Evolutionary conservation across 257 asterid species (phyloP).

Genomic region (Jaltomata sinuosa): DNA sequence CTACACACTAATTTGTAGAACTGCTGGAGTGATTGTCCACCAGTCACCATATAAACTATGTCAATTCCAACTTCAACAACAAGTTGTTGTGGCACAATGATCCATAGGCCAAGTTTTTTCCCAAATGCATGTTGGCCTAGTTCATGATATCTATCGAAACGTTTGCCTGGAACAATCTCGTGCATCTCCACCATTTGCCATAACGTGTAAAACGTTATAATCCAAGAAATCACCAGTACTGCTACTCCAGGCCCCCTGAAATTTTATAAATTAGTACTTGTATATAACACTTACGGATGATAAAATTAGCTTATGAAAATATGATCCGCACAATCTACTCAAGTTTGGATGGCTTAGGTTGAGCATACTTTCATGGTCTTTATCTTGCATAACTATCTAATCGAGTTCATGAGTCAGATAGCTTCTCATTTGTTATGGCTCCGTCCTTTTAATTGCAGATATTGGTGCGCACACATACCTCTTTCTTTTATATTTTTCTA

Average conservation of each 20-base stretch:
- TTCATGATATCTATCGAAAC: neutral
- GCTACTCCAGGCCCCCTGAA: neutral
- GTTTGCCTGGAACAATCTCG: neutral
- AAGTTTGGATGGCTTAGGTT: neutral
- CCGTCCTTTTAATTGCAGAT: too few relatives aligned
- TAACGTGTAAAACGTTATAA: neutral
- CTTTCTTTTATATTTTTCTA: too few relatives aligned
- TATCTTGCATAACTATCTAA: too few relatives aligned
- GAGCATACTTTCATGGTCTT: too few relatives aligned
- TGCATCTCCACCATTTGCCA: slow-evolving; percentile 3
- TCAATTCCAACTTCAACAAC: neutral
- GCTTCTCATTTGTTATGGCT: neutral
- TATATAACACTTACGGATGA: too few relatives aligned
- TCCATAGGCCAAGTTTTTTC: neutral
- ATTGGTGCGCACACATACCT: too few relatives aligned
- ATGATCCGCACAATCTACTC: too few relatives aligned
- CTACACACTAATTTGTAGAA: neutral
- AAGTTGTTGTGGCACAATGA: neutral
- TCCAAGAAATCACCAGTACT: neutral
- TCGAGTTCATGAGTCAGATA: too few relatives aligned
- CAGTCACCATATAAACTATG: neutral
- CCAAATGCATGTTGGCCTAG: neutral
- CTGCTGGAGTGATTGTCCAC: neutral
- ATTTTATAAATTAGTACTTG: too few relatives aligned
- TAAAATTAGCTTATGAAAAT: too few relatives aligned